Evolutionary conservation across 1,284 basidiomycete genomes (phyloP).

Genomic region (Peniophora sp.): DNA sequence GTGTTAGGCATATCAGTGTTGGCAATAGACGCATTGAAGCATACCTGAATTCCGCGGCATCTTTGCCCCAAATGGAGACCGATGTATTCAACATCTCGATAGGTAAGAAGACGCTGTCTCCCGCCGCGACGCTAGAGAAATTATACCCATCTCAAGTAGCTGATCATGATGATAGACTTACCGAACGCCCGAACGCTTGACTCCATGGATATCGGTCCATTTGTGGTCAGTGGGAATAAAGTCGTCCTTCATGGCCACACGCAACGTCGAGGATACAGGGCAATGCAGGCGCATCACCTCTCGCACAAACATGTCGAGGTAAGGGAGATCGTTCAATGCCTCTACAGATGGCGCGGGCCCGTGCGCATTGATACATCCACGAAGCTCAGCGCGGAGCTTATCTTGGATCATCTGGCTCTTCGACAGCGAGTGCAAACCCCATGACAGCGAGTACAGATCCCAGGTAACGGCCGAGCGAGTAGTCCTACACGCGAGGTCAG

Average conservation of each 20-base stretch:
- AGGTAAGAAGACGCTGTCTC: conserved; percentile 10
- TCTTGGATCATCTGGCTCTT: conserved; percentile 47
- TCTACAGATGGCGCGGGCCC: conserved; percentile 22
- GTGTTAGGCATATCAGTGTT: too few species aligned
- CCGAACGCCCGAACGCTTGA: conserved; percentile 6
- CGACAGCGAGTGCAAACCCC: conserved; percentile 60
- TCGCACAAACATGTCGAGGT: conserved; percentile 24
- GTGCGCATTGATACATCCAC: conserved; percentile 20
- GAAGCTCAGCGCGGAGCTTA: conserved; percentile 64
- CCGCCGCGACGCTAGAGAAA: not conserved
- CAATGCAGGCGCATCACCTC: conserved; percentile 33
- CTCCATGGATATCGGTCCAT: conserved; percentile 1
- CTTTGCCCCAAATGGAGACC: conserved; percentile 20
- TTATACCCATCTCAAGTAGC: not conserved
- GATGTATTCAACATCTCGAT: conserved; percentile 14
- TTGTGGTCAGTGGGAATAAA: conserved; percentile 23
- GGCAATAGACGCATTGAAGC: too few species aligned
- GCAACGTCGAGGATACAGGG: conserved; percentile 28
- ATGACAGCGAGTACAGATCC: conserved; percentile 63
- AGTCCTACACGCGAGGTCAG: conserved; percentile 24
- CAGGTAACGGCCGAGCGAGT: conserved; percentile 33
- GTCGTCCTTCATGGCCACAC: conserved; percentile 22
- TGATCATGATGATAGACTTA: conserved; percentile 5
- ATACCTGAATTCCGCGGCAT: conserved; percentile 18
- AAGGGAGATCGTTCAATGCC: conserved; percentile 12